A percentile compares a stretch with the other conserved stretches of the same genome.
Conservation (phyloP, 2,329 filamentous ascomycete species). For the Monilinia laxa region DNA sequence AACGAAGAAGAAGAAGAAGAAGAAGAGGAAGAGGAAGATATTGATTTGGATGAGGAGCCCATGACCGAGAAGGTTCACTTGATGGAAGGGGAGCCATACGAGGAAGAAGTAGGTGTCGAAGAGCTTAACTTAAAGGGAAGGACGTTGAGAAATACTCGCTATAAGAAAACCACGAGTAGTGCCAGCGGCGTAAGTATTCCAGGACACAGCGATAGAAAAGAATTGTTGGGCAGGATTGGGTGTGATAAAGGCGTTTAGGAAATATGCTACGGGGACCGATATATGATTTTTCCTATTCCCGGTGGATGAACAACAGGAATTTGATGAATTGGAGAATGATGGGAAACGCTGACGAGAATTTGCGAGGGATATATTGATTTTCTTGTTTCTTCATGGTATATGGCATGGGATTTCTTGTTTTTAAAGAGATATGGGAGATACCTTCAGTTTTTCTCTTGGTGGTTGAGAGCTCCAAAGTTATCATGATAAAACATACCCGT, state of each 20-base stretch:
- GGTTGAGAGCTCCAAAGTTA: constrained; percentile 4
- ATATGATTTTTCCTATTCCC: not conserved
- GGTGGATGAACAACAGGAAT: not conserved
- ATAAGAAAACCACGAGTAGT: constrained; percentile 36
- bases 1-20: constrained; percentile 65
- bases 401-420: constrained; percentile 17
- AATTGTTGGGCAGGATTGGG: constrained; percentile 41
- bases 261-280: constrained; percentile 6
- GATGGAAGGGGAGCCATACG: constrained; percentile 48
- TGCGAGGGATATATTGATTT: not conserved
- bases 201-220: constrained; percentile 40
- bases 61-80: constrained; percentile 22
- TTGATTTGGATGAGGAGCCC: constrained; percentile 27
- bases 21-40: constrained; percentile 48
- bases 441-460: not conserved
- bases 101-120: constrained; percentile 76
- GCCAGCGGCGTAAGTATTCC: constrained; percentile 40
- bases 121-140: constrained; percentile 61
- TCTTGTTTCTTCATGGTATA: constrained; percentile 14
- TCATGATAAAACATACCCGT: constrained; percentile 21
- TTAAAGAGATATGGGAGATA: constrained; percentile 14
- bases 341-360: not conserved
- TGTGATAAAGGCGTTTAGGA: constrained; percentile 41
- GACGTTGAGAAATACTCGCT: constrained; percentile 31
- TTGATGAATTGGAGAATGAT: constrained; percentile 1